A percentile compares a stretch with the other conserved stretches of the same genome.
These are phyloP conservation scores for Wickerhamomyces queroliae DNA, from an alignment of 805 yeast genomes.

Conservation along the genomic window DNA sequence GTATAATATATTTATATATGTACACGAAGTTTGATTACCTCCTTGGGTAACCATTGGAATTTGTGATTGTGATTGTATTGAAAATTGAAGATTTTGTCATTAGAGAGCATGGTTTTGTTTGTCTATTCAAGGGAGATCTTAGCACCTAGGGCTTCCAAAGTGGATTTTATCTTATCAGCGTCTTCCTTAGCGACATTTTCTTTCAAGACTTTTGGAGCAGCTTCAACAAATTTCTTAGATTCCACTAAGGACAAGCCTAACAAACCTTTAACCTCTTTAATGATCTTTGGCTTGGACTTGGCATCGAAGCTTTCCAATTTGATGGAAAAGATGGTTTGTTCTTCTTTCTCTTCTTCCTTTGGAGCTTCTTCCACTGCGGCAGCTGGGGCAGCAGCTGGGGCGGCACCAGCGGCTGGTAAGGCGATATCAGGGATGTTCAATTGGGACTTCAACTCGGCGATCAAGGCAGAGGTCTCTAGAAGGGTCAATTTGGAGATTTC, in stretches of 20 bases:
- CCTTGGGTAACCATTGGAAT: no score
- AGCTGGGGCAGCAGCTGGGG: constrained; percentile 56
- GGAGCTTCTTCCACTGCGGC: constrained; percentile 70
- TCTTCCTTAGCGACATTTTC: constrained; percentile 97
- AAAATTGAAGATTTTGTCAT: background rate
- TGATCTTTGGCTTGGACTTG: constrained; percentile 93
- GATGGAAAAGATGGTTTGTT: constrained; percentile 86
- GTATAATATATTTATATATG: no score
- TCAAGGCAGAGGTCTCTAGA: constrained; percentile 85
- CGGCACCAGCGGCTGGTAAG: constrained; percentile 66
- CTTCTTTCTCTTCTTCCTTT: constrained; percentile 74
- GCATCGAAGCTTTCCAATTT: constrained; percentile 94
- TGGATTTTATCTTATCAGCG: constrained; percentile 91
- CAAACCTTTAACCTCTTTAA: constrained; percentile 91
- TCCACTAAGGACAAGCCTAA: constrained; percentile 92
- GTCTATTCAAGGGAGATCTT: constrained; percentile 79
- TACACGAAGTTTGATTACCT: no score
- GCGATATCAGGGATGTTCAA: constrained; percentile 93
- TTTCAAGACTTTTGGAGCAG: constrained; percentile 94
- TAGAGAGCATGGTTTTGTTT: no score
- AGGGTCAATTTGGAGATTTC: constrained; percentile 87
- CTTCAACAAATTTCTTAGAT: constrained; percentile 95
- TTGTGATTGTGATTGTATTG: background rate
- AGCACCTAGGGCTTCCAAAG: constrained; percentile 93
- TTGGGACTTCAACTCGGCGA: constrained; percentile 70